Conservation (phyloP, 1,284 basidiomycete species). For the Ceratobasidium sp. region DNA sequence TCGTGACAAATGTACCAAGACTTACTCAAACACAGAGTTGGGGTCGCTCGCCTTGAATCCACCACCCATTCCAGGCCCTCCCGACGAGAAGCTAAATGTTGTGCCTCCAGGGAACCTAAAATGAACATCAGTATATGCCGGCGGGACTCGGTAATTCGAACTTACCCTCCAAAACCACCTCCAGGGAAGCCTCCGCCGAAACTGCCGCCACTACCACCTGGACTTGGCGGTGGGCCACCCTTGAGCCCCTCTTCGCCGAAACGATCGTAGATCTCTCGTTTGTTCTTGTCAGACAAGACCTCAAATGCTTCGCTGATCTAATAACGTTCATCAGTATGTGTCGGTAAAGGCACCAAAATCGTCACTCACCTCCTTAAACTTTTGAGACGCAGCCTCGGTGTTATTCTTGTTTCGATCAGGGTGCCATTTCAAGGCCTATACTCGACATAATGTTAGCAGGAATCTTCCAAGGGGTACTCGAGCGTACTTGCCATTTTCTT, state of each 20-base stretch:
- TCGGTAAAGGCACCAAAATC: not conserved
- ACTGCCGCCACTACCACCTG: slow-evolving; percentile 53
- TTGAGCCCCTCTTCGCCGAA: slow-evolving; percentile 97
- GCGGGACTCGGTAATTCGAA: slow-evolving; percentile 54
- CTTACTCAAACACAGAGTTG: slow-evolving; percentile 88
- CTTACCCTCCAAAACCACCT: slow-evolving; percentile 57
- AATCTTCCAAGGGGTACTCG: not conserved
- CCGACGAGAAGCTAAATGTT: slow-evolving; percentile 67
- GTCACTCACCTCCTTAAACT: slow-evolving; percentile 83
- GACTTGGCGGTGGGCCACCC: slow-evolving; percentile 49
- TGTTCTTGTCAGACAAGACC: slow-evolving; percentile 91
- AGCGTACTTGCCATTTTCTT: slow-evolving; percentile 43
- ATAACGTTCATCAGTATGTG: not conserved
- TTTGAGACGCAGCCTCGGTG: slow-evolving; percentile 77
- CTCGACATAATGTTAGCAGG: not conserved
- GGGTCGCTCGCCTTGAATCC: slow-evolving; percentile 82
- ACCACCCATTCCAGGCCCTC: slow-evolving; percentile 53
- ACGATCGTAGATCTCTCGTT: slow-evolving; percentile 91
- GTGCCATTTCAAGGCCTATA: slow-evolving; percentile 85
- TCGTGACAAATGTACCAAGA: slow-evolving; percentile 45
- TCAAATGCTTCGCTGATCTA: slow-evolving; percentile 96
- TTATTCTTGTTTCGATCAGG: slow-evolving; percentile 83
- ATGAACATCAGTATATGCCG: not conserved
- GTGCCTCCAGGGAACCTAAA: slow-evolving; percentile 59
- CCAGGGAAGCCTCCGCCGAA: slow-evolving; percentile 55